Conservation (phyloP, 1,139 yeast species). For the Yamadazyma conglobata region DNA sequence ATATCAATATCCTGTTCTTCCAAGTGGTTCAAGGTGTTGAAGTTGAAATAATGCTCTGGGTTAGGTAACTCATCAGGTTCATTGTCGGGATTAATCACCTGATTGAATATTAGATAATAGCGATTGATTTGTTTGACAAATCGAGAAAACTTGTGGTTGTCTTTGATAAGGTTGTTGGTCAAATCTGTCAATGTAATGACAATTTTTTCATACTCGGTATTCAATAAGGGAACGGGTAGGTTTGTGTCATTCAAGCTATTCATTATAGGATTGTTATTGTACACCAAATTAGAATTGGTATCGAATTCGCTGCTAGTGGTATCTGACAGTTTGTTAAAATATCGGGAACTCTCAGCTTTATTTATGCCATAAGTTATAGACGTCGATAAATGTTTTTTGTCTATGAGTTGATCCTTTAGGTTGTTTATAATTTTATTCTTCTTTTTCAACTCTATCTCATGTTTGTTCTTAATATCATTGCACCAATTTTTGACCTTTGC, state of each 20-base stretch:
- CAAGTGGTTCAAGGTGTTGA: slow-evolving; percentile 17
- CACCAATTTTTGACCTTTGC: slow-evolving; percentile 27
- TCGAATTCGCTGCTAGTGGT: slow-evolving; percentile 3
- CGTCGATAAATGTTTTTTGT: slow-evolving; percentile 32
- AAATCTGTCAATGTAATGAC: slow-evolving; percentile 37
- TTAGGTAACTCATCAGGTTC: slow-evolving; percentile 22
- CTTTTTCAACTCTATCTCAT: slow-evolving; percentile 40
- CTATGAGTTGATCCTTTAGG: slow-evolving; percentile 39
- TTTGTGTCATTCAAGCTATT: slow-evolving; percentile 20
- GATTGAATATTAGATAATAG: slow-evolving; percentile 27
- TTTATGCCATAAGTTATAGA: slow-evolving; percentile 27
- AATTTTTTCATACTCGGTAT: slow-evolving; percentile 35
- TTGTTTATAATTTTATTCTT: slow-evolving; percentile 34
- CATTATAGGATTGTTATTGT: slow-evolving; percentile 33
- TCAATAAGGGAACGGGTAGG: slow-evolving; percentile 19
- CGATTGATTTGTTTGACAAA: slow-evolving; percentile 29
- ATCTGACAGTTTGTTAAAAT: slow-evolving; percentile 1
- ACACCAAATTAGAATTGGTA: slow-evolving; percentile 26
- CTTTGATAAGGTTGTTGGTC: slow-evolving; percentile 37
- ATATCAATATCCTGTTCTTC: slow-evolving; percentile 16
- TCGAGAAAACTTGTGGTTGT: slow-evolving; percentile 36
- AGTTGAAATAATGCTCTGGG: slow-evolving; percentile 34
- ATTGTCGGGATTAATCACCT: slow-evolving; percentile 17
- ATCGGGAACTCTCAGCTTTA: background rate
- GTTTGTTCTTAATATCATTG: slow-evolving; percentile 32